phyloP scores from a whole-genome alignment of 192 early-diverging fungal genomes.

The Podila verticillata region DNA sequence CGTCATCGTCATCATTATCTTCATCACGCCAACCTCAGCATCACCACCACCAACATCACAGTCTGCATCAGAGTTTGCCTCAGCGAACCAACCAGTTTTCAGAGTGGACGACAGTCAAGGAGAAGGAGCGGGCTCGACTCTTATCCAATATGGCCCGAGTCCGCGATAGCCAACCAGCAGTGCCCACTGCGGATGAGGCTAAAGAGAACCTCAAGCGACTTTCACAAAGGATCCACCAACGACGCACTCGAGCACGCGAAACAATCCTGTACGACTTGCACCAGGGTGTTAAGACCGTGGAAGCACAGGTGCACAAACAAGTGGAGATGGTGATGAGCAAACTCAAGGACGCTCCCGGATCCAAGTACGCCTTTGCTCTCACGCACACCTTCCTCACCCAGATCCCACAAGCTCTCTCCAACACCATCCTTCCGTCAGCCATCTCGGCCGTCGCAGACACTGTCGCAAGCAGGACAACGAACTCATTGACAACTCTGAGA shows the following conservation, averaged over 20 bases:
- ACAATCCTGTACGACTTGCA: slow-evolving; percentile 41
- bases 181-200: slow-evolving; percentile 21
- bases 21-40: neutral
- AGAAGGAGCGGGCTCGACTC: slow-evolving; percentile 33
- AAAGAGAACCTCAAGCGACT: slow-evolving; percentile 37
- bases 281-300: slow-evolving; percentile 43
- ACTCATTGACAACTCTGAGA: slow-evolving; percentile 28
- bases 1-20: neutral
- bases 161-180: neutral
- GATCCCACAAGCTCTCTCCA: slow-evolving; percentile 36
- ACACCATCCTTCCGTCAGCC: slow-evolving; percentile 43
- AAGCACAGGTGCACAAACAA: slow-evolving; percentile 47
- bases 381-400: slow-evolving; percentile 43
- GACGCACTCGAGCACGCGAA: slow-evolving; percentile 33
- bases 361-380: slow-evolving; percentile 42
- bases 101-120: slow-evolving; percentile 43
- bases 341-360: slow-evolving; percentile 35
- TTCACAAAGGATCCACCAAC: slow-evolving; percentile 33
- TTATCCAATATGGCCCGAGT: slow-evolving; percentile 33
- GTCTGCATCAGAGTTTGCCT: slow-evolving; percentile 23
- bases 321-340: slow-evolving; percentile 45
- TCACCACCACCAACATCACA: slow-evolving; percentile 6
- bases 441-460: slow-evolving; percentile 50
- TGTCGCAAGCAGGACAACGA: slow-evolving; percentile 32
- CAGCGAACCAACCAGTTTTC: slow-evolving; percentile 25